A percentile compares a stretch with the other conserved stretches of the same genome.
Conservation (phyloP, 768 basidiomycete species). For the Panaeolus cyanescens region DNA sequence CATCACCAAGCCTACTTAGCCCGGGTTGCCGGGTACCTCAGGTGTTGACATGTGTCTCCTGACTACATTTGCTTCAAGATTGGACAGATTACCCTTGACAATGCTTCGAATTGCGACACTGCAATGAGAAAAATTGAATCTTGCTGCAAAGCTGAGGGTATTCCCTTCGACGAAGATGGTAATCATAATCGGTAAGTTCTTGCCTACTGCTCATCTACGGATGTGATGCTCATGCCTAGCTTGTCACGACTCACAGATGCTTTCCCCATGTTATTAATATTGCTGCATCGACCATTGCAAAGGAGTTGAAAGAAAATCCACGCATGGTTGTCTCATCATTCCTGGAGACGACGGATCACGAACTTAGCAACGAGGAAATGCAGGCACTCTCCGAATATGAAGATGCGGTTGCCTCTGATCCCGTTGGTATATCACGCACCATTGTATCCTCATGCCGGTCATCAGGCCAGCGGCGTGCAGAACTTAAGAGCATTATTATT, state of each 20-base stretch:
- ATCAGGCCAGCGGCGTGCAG: constrained; percentile 29
- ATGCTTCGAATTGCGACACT: constrained; percentile 36
- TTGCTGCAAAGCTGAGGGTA: constrained; percentile 14
- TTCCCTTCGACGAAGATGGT: constrained; percentile 19
- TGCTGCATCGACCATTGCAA: constrained; percentile 25
- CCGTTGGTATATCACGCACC: constrained; percentile 20
- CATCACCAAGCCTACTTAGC: too few species aligned
- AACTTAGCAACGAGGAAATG: neutral
- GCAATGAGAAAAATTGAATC: constrained; percentile 27
- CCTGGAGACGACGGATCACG: too few species aligned
- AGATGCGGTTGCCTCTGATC: constrained; percentile 21
- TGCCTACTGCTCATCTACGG: neutral
- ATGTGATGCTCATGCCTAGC: neutral
- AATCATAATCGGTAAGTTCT: constrained; percentile 28
- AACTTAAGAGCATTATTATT: constrained; percentile 20
- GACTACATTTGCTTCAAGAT: too few species aligned
- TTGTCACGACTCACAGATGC: constrained; percentile 18
- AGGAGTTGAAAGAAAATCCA: constrained; percentile 23
- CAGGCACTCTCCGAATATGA: constrained; percentile 14
- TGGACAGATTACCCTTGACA: constrained; percentile 32
- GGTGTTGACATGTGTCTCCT: too few species aligned
- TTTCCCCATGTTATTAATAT: constrained; percentile 36
- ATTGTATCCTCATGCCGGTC: constrained; percentile 29
- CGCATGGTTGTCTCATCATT: neutral
- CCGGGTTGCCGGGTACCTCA: too few species aligned